phyloP scores from a whole-genome alignment of 2,329 filamentous ascomycete species.

The Sclerotinia trifoliorum region DNA sequence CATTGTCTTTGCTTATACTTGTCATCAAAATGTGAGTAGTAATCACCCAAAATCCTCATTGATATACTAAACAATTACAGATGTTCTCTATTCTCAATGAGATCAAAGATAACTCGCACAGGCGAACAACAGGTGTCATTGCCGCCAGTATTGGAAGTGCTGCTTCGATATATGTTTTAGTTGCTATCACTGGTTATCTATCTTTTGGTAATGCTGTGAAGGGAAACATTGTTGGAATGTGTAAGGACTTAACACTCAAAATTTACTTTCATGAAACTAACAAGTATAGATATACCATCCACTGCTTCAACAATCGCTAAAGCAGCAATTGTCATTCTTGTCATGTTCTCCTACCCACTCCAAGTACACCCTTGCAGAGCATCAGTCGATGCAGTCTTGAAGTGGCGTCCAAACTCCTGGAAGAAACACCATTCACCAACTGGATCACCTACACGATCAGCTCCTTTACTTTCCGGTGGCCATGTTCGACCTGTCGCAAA shows the following conservation, averaged over 20 bases:
- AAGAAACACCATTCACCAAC: constrained; percentile 40
- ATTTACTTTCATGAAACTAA: constrained; percentile 18
- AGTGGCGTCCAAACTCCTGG: constrained; percentile 70
- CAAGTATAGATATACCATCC: constrained; percentile 60
- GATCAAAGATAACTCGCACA: constrained; percentile 78
- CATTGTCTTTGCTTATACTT: constrained; percentile 98
- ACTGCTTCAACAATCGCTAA: constrained; percentile 88
- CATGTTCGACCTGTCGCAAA: constrained; percentile 49
- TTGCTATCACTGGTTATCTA: constrained; percentile 92
- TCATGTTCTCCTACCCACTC: constrained; percentile 93
- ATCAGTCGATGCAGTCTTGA: constrained; percentile 90
- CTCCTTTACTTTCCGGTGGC: constrained; percentile 43
- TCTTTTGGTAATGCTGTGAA: constrained; percentile 88
- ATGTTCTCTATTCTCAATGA: constrained; percentile 99
- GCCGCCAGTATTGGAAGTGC: constrained; percentile 82
- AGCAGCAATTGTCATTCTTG: constrained; percentile 90
- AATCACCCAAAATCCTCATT: too few relatives aligned
- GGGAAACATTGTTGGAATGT: constrained; percentile 94
- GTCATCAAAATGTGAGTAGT: constrained; percentile 82
- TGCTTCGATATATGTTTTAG: constrained; percentile 82
- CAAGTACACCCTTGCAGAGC: constrained; percentile 95
- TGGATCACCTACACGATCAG: constrained; percentile 42
- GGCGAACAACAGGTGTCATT: constrained; percentile 71
- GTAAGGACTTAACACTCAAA: constrained; percentile 48
- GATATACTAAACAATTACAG: constrained; percentile 47